Evolutionary conservation across 2,329 filamentous ascomycete genomes (phyloP).

Genomic region (Beauveria asiatica): DNA sequence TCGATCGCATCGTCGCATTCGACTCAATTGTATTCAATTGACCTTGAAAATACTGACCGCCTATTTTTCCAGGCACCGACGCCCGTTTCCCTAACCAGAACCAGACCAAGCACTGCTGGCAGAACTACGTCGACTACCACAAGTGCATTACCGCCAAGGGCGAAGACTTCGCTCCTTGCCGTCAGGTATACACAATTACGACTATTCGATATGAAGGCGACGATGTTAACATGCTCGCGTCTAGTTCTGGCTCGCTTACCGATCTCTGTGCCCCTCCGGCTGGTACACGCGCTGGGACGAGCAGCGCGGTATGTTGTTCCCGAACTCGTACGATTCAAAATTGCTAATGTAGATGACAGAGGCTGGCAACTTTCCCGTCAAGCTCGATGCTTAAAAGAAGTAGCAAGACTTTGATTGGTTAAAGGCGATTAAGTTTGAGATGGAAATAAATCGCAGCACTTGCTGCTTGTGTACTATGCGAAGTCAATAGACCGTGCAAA

Average conservation of each 20-base stretch:
- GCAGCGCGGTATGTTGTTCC: constrained; percentile 68
- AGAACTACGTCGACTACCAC: constrained; percentile 99
- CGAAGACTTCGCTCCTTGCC: constrained; percentile 95
- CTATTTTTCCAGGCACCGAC: constrained; percentile 66
- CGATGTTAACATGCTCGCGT: not conserved
- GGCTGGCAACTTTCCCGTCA: constrained; percentile 59
- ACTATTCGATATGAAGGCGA: not conserved
- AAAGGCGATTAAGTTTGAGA: constrained; percentile 19
- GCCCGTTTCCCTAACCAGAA: constrained; percentile 98
- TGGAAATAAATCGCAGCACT: constrained; percentile 19
- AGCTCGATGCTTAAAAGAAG: constrained; percentile 48
- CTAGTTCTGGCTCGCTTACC: constrained; percentile 93
- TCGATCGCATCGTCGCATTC: constrained; percentile 15
- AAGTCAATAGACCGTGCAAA: constrained; percentile 22
- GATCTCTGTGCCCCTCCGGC: constrained; percentile 90
- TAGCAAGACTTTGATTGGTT: constrained; percentile 11
- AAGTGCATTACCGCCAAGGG: constrained; percentile 99
- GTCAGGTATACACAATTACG: constrained; percentile 58
- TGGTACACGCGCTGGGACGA: constrained; percentile 96
- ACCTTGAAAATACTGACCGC: constrained; percentile 12
- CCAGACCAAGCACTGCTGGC: constrained; percentile 99
- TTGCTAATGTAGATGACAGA: constrained; percentile 37
- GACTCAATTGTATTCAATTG: constrained; percentile 20
- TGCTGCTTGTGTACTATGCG: constrained; percentile 31
- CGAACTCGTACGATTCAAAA: constrained; percentile 9